These are phyloP conservation scores for Sporobolomyces phaffii DNA, from an alignment of 768 basidiomycete genomes.

Conservation along the genomic window DNA sequence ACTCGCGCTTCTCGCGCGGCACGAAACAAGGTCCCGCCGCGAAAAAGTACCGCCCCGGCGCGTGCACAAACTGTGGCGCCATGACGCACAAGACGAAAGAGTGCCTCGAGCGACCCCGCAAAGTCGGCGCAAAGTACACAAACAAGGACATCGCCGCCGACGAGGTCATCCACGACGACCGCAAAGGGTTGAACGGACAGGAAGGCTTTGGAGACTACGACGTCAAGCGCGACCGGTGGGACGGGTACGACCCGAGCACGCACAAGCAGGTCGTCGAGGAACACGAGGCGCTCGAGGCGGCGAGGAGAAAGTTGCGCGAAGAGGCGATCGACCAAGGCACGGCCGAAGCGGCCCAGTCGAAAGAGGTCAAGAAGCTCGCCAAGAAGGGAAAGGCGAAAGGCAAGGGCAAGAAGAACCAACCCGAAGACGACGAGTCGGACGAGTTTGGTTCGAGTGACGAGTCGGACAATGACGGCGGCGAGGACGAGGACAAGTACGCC, in stretches of 20 bases:
- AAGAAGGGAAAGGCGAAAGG: constrained; percentile 56
- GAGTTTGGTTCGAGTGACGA: constrained; percentile 88
- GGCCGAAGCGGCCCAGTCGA: constrained; percentile 83
- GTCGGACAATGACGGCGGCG: constrained; percentile 70
- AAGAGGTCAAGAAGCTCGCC: constrained; percentile 87
- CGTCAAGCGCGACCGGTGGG: constrained; percentile 96
- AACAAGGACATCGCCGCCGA: constrained; percentile 84
- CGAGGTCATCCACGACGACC: constrained; percentile 72
- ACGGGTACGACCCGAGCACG: constrained; percentile 86
- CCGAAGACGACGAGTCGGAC: constrained; percentile 78
- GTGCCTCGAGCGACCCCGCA: constrained; percentile 91
- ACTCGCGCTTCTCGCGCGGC: constrained; percentile 83
- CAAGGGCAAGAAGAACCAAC: constrained; percentile 52
- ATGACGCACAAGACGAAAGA: constrained; percentile 87
- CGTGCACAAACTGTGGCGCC: constrained; percentile 98
- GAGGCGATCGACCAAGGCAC: constrained; percentile 92
- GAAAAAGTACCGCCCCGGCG: constrained; percentile 94
- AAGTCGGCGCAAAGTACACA: constrained; percentile 89
- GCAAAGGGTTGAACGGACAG: constrained; percentile 48
- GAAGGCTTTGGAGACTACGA: constrained; percentile 56
- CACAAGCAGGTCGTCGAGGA: constrained; percentile 86
- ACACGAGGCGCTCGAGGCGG: constrained; percentile 85
- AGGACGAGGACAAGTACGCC: constrained; percentile 96
- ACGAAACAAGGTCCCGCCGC: constrained; percentile 65
- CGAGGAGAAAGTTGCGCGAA: constrained; percentile 81